Conservation (phyloP, 1,284 basidiomycete species). For the Microbotryum intermedium region DNA sequence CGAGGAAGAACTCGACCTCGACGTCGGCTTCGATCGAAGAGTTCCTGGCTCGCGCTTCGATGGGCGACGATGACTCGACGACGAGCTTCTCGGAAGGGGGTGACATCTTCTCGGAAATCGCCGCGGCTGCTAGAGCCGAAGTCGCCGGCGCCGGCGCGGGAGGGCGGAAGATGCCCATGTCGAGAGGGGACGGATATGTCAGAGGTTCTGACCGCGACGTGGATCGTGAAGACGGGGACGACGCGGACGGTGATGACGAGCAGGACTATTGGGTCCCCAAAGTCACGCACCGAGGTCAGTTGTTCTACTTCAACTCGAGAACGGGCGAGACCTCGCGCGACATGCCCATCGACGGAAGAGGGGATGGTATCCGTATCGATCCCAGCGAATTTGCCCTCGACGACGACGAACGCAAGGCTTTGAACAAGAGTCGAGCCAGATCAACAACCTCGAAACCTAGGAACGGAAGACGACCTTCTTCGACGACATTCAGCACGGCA, state of each 20-base stretch:
- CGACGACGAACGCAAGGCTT: neutral
- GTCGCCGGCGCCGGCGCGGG: neutral
- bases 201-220: neutral
- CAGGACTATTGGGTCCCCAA: constrained; percentile 35
- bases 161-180: neutral
- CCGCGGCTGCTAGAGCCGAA: constrained; percentile 26
- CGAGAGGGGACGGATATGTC: neutral
- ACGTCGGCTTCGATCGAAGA: too few relatives aligned
- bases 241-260: constrained; percentile 14
- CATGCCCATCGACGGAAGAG: constrained; percentile 49
- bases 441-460: constrained; percentile 1
- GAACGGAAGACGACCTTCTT: too few relatives aligned
- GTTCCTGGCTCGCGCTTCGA: too few relatives aligned
- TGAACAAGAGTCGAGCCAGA: neutral
- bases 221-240: constrained; percentile 2
- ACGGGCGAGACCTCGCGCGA: constrained; percentile 81
- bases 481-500: too few relatives aligned
- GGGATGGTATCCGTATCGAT: constrained; percentile 18
- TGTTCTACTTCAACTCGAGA: constrained; percentile 85
- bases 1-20: too few relatives aligned
- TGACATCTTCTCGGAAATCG: constrained; percentile 34
- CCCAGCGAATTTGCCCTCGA: constrained; percentile 10
- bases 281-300: constrained; percentile 46
- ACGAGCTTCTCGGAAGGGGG: constrained; percentile 30
- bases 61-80: too few relatives aligned